Evolutionary conservation across 192 early-diverging fungal species (phyloP).

Genomic region (Linnemannia hyalina): DNA sequence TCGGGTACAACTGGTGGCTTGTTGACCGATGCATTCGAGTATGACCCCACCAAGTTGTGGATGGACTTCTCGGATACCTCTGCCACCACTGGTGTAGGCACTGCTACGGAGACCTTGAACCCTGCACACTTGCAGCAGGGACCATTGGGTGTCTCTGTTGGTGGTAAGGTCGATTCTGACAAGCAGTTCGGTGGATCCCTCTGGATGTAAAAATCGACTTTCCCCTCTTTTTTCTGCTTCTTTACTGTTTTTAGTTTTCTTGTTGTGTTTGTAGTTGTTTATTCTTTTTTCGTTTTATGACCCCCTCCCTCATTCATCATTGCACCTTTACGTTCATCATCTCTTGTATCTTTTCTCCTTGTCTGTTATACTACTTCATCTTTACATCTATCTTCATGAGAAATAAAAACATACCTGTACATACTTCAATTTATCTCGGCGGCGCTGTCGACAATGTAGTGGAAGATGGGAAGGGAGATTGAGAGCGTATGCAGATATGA

Average conservation of each 20-base stretch:
- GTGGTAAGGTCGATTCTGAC: constrained; percentile 9
- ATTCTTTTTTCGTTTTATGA: not conserved
- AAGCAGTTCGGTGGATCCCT: constrained; percentile 24
- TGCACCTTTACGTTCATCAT: constrained; percentile 2
- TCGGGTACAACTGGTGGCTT: constrained; percentile 7
- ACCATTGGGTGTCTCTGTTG: constrained; percentile 5
- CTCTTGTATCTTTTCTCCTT: not conserved
- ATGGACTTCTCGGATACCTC: constrained; percentile 39
- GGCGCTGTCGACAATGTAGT: not conserved
- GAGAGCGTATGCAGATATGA: not conserved
- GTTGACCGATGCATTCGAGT: constrained; percentile 17
- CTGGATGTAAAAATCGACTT: constrained; percentile 32
- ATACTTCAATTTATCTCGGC: not conserved
- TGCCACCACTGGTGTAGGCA: not conserved
- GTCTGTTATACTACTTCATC: not conserved
- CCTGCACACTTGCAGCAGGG: constrained; percentile 32
- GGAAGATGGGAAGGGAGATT: not conserved
- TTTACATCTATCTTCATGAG: not conserved
- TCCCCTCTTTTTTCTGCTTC: not conserved
- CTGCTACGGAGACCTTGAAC: constrained; percentile 25
- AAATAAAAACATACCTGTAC: constrained; percentile 8
- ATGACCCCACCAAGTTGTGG: constrained; percentile 54
- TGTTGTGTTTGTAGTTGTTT: not conserved
- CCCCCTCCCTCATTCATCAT: constrained; percentile 4
- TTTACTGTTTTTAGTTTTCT: not conserved